Evolutionary conservation across 140 eudicot species (phyloP), one percentile per base, ranked within the genome.

Genomic region (Senecio squalidus): DNA sequence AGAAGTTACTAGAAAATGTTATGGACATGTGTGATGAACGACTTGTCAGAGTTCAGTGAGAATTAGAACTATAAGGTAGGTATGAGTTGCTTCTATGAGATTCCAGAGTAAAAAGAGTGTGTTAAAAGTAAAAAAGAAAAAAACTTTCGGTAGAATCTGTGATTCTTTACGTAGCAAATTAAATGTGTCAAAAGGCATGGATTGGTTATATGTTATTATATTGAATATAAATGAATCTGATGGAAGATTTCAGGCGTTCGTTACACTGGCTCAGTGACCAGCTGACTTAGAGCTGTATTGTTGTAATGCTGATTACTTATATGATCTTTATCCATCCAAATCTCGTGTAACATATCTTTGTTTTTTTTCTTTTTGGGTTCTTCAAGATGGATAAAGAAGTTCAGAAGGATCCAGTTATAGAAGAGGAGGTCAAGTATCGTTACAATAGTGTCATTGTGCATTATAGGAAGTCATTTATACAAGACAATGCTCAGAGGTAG

Each of bases 401-500:
- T 54, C 76, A 76, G 51, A 79, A 34, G 66, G 92, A 91, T 81
- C 83, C 85, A 47, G 74, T 38, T 61, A 57, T 91, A 76, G 92
- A 70, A 81, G 92, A 86, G 13, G 98, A 91, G 81, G 96, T 91
- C 69, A 86, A 75, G 71, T 79, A 76, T 52, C 91, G 94, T 1
- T 86, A 84, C 73, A 83, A 79, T 57, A 86, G 89, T 65, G 94
- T 91, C 70, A 91, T 91, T 74, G 26, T 77, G 64, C 96, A 86
- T 69, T 91, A 91, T 73, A 72, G 92, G 61, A 91, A 86, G 76
- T 86, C 94, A 70, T 72, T 79, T 62, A 83, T 77, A 30, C 94
- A 81, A 68, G 96, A 91, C 34, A 81, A 68, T 70, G 77, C 95
- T 47, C 96, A 86, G 45, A 83, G 96, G 98, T 86, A 80, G 25